phyloP scores from a whole-genome alignment of 2,329 filamentous ascomycete genomes.

The Knufia petricola region DNA sequence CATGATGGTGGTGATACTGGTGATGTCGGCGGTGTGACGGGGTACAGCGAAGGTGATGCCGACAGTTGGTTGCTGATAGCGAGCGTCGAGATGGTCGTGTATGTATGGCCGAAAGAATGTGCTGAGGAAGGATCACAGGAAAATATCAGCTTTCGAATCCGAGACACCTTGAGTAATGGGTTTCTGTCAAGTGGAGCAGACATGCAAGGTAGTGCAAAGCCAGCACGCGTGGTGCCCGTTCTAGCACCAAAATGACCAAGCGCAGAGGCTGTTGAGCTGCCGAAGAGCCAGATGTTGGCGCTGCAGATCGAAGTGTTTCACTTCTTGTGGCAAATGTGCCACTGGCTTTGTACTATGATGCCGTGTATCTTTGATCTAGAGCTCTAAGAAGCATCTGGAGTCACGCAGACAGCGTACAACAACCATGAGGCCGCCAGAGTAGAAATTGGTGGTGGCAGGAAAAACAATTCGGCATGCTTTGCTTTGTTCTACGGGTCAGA shows the following conservation, averaged over 20 bases:
- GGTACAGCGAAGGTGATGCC: constrained; percentile 7
- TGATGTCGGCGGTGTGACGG: neutral
- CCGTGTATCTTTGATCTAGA: no score
- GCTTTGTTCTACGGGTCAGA: no score
- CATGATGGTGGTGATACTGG: constrained; percentile 14
- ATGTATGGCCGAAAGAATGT: neutral
- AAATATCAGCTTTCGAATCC: constrained; percentile 3
- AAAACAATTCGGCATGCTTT: neutral
- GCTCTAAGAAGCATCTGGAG: no score
- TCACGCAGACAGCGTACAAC: no score
- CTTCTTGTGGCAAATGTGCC: neutral
- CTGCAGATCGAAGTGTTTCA: constrained; percentile 7
- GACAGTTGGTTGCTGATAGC: neutral
- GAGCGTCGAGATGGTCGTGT: constrained; percentile 3
- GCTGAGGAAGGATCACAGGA: neutral
- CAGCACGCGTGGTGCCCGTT: constrained; percentile 3
- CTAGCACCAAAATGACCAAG: neutral
- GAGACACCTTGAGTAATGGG: constrained; percentile 2
- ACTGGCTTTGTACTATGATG: no score
- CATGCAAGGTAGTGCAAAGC: neutral
- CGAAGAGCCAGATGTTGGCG: neutral
- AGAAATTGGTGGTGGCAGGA: neutral
- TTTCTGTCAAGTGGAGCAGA: neutral
- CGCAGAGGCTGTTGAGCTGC: neutral
- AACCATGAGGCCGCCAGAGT: no score